These are phyloP conservation scores for Hericium coralloides DNA, from an alignment of 768 basidiomycete species.

Conservation along the genomic window DNA sequence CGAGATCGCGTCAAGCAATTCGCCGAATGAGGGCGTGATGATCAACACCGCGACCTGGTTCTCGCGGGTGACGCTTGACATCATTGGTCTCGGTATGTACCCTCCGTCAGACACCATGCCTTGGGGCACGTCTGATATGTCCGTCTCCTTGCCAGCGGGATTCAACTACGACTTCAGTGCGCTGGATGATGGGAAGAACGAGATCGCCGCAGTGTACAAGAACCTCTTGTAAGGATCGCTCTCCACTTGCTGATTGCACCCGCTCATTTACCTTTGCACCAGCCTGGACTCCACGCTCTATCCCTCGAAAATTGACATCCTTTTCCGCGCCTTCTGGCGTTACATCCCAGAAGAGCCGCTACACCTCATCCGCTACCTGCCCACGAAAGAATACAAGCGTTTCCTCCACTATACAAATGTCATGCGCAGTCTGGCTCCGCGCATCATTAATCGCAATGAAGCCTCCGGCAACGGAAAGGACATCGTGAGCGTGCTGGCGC, in stretches of 20 bases:
- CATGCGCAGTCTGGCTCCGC: neutral
- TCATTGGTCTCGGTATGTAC: conserved; percentile 19
- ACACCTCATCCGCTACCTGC: conserved; percentile 9
- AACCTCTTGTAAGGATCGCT: conserved; percentile 7
- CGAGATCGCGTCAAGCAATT: conserved; percentile 4
- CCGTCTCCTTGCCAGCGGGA: neutral
- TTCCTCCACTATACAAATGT: conserved; percentile 6
- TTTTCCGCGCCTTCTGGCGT: conserved; percentile 8
- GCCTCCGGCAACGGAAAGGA: conserved; percentile 5
- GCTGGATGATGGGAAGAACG: conserved; percentile 3
- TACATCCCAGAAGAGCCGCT: conserved; percentile 9
- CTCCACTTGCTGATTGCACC: neutral
- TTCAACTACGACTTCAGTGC: conserved; percentile 11
- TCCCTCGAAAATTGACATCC: conserved; percentile 4
- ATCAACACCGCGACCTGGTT: conserved; percentile 18
- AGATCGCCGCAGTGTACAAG: conserved; percentile 1
- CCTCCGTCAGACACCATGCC: too few species aligned
- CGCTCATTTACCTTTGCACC: neutral
- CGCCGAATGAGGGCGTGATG: conserved; percentile 1
- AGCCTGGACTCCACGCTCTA: conserved; percentile 11
- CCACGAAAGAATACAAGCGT: conserved; percentile 10
- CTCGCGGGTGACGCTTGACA: conserved; percentile 17
- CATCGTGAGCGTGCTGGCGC: conserved; percentile 10
- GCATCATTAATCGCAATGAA: conserved; percentile 1
- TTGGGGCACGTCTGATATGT: neutral